These are phyloP conservation scores for Purpureocillium takamizusanense DNA, from an alignment of 2,329 filamentous ascomycete species.

Conservation along the genomic window DNA sequence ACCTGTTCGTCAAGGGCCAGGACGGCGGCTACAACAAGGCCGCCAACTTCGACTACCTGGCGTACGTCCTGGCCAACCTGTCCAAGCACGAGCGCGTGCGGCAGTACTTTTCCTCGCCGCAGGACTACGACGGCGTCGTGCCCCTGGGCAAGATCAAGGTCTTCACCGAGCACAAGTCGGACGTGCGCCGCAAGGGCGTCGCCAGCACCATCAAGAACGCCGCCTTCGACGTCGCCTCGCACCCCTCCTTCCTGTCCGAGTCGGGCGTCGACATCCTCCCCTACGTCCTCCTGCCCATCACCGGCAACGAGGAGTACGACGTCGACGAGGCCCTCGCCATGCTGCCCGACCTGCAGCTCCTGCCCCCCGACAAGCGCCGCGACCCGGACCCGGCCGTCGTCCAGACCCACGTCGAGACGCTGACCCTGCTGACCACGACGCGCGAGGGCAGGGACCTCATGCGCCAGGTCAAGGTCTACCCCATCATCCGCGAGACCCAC, in stretches of 20 bases:
- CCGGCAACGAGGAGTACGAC: slow-evolving; percentile 77
- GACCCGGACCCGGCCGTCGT: slow-evolving; percentile 71
- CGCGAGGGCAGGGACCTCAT: slow-evolving; percentile 65
- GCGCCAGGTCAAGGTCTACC: slow-evolving; percentile 74
- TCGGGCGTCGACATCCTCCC: slow-evolving; percentile 73
- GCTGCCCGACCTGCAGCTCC: slow-evolving; percentile 81
- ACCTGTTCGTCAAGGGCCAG: slow-evolving; percentile 90
- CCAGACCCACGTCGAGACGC: slow-evolving; percentile 79
- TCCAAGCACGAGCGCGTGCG: slow-evolving; percentile 71
- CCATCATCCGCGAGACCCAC: slow-evolving; percentile 81
- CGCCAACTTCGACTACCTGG: slow-evolving; percentile 85
- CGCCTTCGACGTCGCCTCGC: slow-evolving; percentile 70
- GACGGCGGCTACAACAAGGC: slow-evolving; percentile 74
- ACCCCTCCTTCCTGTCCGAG: slow-evolving; percentile 61
- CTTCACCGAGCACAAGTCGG: slow-evolving; percentile 83
- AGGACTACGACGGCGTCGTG: slow-evolving; percentile 74
- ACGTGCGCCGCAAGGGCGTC: slow-evolving; percentile 84
- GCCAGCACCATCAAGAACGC: slow-evolving; percentile 92
- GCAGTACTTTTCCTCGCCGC: slow-evolving; percentile 62
- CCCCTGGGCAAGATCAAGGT: slow-evolving; percentile 87
- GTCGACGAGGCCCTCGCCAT: slow-evolving; percentile 81
- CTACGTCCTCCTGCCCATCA: slow-evolving; percentile 81
- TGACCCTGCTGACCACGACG: slow-evolving; percentile 75
- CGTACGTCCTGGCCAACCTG: slow-evolving; percentile 89
- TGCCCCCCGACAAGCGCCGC: slow-evolving; percentile 81